Evolutionary conservation across 345 rosid species (phyloP).

Genomic region (Bruguiera sexangula): DNA sequence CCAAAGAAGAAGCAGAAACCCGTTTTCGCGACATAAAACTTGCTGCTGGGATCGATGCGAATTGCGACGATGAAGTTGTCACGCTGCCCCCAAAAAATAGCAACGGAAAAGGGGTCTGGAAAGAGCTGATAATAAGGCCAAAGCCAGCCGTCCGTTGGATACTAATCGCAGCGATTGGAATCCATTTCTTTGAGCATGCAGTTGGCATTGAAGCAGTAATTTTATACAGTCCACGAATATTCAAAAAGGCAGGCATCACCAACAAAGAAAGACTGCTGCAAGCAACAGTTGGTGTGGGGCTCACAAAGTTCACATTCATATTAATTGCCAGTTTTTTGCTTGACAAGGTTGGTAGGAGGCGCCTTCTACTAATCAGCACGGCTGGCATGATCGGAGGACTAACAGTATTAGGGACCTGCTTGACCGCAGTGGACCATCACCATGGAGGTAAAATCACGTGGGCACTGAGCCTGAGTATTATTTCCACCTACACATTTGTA

Average conservation of each 20-base stretch:
- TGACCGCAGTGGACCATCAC: slow-evolving; percentile 45
- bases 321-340: slow-evolving; percentile 48
- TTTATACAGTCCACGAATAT: slow-evolving; percentile 65
- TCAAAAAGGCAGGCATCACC: slow-evolving; percentile 55
- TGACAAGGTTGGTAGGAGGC: slow-evolving; percentile 68
- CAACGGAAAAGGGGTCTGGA: slow-evolving; percentile 68
- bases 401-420: slow-evolving; percentile 46
- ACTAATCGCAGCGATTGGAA: slow-evolving; percentile 57
- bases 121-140: slow-evolving; percentile 54
- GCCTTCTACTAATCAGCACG: slow-evolving; percentile 52
- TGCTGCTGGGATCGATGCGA: slow-evolving; percentile 58
- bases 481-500: slow-evolving; percentile 45
- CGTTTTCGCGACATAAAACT: slow-evolving; percentile 52
- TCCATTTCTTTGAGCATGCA: slow-evolving; percentile 86
- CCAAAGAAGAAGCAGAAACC: slow-evolving; percentile 56
- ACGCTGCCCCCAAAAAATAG: slow-evolving; percentile 21
- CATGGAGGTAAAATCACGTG: slow-evolving; percentile 36
- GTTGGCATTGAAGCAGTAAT: slow-evolving; percentile 70
- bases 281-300: slow-evolving; percentile 75
- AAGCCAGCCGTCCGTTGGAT: slow-evolving; percentile 61
- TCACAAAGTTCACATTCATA: slow-evolving; percentile 55
- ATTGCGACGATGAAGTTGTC: slow-evolving; percentile 38
- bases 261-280: slow-evolving; percentile 53
- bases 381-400: slow-evolving; percentile 48
- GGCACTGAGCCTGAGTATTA: slow-evolving; percentile 57